These are phyloP conservation scores for Magnusiomyces sp. DNA, from an alignment of 1,139 yeast species.

Conservation along the genomic window DNA sequence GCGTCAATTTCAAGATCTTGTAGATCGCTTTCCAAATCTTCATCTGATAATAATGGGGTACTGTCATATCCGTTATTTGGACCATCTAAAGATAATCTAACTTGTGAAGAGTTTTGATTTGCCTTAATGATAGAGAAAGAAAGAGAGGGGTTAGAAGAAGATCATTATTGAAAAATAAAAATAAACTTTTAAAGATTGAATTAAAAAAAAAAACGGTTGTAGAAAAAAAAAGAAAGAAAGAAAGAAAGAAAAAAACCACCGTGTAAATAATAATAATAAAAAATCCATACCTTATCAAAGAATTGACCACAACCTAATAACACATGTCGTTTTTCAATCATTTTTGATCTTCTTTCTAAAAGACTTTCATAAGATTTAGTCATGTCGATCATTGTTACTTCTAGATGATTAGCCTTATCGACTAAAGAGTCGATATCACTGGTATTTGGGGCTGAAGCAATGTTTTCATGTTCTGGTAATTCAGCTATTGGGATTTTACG, in stretches of 20 bases:
- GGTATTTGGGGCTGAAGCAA: constrained; percentile 40
- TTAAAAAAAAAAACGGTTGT: no score
- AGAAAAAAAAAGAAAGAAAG: not conserved
- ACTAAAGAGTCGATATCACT: constrained; percentile 70
- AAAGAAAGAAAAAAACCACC: constrained; percentile 8
- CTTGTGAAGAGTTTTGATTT: constrained; percentile 22
- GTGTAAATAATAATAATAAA: no score
- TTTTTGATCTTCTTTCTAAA: constrained; percentile 45
- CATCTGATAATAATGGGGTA: no score
- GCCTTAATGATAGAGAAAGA: constrained; percentile 20
- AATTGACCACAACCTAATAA: constrained; percentile 62
- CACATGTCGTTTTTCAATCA: constrained; percentile 59
- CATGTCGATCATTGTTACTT: constrained; percentile 49
- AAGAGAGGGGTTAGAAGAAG: no score
- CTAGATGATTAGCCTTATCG: constrained; percentile 54
- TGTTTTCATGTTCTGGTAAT: constrained; percentile 21
- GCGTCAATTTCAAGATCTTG: not conserved
- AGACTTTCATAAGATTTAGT: constrained; percentile 48
- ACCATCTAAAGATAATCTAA: constrained; percentile 25
- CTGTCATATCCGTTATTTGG: constrained; percentile 6
- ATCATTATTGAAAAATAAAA: no score
- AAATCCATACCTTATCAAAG: constrained; percentile 33
- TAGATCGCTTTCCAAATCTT: no score
- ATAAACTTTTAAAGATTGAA: no score
- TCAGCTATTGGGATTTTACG: constrained; percentile 25